Evolutionary conservation across 129 eudicot genomes (phyloP), one percentile per base, ranked within the genome.

Genomic region (Artemisia tridentata): DNA sequence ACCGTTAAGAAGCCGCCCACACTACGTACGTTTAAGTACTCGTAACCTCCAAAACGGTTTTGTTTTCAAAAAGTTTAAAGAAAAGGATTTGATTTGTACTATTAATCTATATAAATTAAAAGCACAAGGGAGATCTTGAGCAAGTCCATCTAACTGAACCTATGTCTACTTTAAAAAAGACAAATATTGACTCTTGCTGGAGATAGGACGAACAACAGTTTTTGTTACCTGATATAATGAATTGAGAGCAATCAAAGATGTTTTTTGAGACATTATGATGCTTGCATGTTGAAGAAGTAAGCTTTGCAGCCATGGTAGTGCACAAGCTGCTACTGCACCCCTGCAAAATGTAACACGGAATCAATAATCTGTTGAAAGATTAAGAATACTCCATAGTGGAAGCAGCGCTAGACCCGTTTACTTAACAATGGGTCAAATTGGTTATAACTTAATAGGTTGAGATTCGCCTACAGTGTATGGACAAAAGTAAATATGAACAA

Each of bases 271-370:
- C 20, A 62, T 62, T 15, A 62, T 62, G 21, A 17, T 29, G 47
- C 67, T 62, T 62, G 48, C 31, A 62, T 31, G 67, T 31, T 62
- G 67, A 62, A 62, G 67, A 29, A 29, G 48, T 46, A 62, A 62
- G 7, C 48, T 62, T 62, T 62, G 31, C 1, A 62, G 47, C 23
- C 67, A 62, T 62, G 67, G 67, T 14, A 31, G 20, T 4, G 47
- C 48, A 62, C 67, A 62, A 29, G 34, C 47, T 31, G 34, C 47
- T 31, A 62, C 21, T 1, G 47, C 67, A n/a, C 49, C 67, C 48
- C 21, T 31, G 25, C 67, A 8, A 17, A 51, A 54, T 49, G 65
- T 60, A 73, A 15, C 46, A 74, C 27, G 34, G 11, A 54, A 57
- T 68, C 63, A 63, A 41, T 47, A 61, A 23, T 11, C 11, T 12